Conservation (phyloP, 2,329 filamentous ascomycete species). For the Arthroderma uncinatum region DNA sequence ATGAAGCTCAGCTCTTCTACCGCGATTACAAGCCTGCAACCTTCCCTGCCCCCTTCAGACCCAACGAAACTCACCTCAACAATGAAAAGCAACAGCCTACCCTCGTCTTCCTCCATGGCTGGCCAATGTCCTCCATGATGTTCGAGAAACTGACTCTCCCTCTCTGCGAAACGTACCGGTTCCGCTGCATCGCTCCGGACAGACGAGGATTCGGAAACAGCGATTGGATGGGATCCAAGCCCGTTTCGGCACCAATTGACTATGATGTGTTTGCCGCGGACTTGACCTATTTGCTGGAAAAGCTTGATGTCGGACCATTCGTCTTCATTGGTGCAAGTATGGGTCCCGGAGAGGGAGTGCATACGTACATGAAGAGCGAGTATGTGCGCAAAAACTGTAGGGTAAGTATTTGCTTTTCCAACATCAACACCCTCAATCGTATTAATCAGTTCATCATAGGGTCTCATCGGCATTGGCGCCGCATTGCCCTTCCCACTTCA, state of each 20-base stretch:
- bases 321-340: slow-evolving; percentile 22
- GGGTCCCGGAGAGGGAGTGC: slow-evolving; percentile 22
- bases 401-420: slow-evolving; percentile 8
- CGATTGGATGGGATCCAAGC: slow-evolving; percentile 20
- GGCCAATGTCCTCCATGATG: slow-evolving; percentile 24
- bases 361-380: slow-evolving; percentile 18
- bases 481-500: slow-evolving; percentile 18
- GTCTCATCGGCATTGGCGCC: slow-evolving; percentile 21
- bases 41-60: slow-evolving; percentile 11
- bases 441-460: slow-evolving; percentile 8
- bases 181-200: slow-evolving; percentile 23
- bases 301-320: slow-evolving; percentile 18
- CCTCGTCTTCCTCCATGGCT: slow-evolving; percentile 24
- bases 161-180: slow-evolving; percentile 20
- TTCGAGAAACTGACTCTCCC: slow-evolving; percentile 21
- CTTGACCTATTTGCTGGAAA: slow-evolving; percentile 18
- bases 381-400: slow-evolving; percentile 18
- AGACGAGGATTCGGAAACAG: slow-evolving; percentile 24
- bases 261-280: slow-evolving; percentile 24
- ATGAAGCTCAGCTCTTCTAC: slow-evolving; percentile 18
- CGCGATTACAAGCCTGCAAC: slow-evolving; percentile 18
- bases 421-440: background rate
- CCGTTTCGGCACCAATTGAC: slow-evolving; percentile 15
- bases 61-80: slow-evolving; percentile 9
- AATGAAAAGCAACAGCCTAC: slow-evolving; percentile 11